Base-by-base conservation (phyloP, 208 protist species). In the Tritrichomonas musculus region DNA sequence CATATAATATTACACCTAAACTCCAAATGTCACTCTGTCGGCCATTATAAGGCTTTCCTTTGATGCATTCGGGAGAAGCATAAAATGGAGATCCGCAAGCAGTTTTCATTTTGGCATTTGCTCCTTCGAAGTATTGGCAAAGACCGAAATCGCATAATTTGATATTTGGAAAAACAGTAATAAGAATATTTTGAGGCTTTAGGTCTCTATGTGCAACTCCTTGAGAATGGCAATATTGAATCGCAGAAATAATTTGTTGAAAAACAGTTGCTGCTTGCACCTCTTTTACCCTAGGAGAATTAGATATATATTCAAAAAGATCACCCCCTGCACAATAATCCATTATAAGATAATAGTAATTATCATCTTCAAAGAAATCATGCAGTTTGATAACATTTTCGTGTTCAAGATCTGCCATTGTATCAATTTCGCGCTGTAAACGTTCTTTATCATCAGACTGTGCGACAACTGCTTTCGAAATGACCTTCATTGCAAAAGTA, bases 11-110 rank as follows among this genome's bases (percentile, higher is more conserved):
- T 20, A 82, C 73, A 41, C 73, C 73, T 30, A 82, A 41, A 53
- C 73, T 82, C 73, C 73, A 82, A 82, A 82, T 53, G 53, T 82
- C 73, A n/a, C 73, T 82, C n/a, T 53, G 25, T 25, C 20, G 33
- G 33, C 73, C 73, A 82, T 82, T 41, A 82, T 82, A 82, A 14
- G 25, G 41, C 1, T 39, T 47, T 11, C 41, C 25, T 49, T 53
- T 25, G 27, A 82, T 33, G 27, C 73, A 82, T n/a, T 82, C 73
- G 0, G 73, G 73, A 5, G 73, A 8, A n/a, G 41, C 17, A 53
- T 50, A 82, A 47, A 49, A 82, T 30, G 73, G 73, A 0, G 73
- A 82, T 33, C 73, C 73, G 27, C 73, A 82, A 53, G 53, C 49
- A 0, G 73, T 82, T 53, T 82, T 53, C 73, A 82, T 82, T 53